Evolutionary conservation across 345 rosid genomes (phyloP).

Genomic region (Clarkia xantiana): DNA sequence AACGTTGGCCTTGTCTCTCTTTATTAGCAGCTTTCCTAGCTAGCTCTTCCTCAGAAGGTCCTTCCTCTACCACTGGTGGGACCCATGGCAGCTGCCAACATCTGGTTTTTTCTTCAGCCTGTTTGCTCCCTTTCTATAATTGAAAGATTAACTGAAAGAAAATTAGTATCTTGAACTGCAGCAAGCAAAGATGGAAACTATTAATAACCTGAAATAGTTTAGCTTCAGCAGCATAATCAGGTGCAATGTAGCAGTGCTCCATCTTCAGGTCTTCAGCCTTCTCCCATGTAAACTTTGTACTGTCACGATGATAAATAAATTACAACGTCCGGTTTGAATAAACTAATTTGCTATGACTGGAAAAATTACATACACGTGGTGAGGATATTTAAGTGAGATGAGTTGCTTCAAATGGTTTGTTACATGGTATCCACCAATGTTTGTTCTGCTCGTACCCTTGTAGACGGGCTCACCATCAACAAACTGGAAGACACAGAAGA

Average conservation of each 20-base stretch:
- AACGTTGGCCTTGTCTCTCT: constrained; percentile 87
- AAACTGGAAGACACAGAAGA: constrained; percentile 34
- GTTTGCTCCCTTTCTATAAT: constrained; percentile 66
- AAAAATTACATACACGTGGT: constrained; percentile 47
- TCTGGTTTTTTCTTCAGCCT: constrained; percentile 82
- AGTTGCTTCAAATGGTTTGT: constrained; percentile 89
- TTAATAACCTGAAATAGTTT: constrained; percentile 48
- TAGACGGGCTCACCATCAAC: constrained; percentile 72
- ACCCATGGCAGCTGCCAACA: constrained; percentile 95
- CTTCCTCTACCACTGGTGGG: constrained; percentile 75
- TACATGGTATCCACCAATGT: constrained; percentile 82
- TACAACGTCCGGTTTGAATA: constrained; percentile 6
- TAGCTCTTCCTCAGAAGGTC: constrained; percentile 94
- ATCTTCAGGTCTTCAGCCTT: constrained; percentile 91
- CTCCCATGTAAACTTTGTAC: constrained; percentile 82
- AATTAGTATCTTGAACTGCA: constrained; percentile 4
- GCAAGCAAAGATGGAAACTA: constrained; percentile 4
- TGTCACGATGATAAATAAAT: constrained; percentile 15
- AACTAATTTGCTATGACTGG: constrained; percentile 4
- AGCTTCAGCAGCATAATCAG: constrained; percentile 62
- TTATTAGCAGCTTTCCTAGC: constrained; percentile 89
- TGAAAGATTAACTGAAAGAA: constrained; percentile 1
- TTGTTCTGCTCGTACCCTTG: constrained; percentile 71
- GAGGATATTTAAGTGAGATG: constrained; percentile 85
- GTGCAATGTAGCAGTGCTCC: constrained; percentile 86